Evolutionary conservation across 2,329 filamentous ascomycete genomes (phyloP).

Genomic region (Aspergillus sp.): DNA sequence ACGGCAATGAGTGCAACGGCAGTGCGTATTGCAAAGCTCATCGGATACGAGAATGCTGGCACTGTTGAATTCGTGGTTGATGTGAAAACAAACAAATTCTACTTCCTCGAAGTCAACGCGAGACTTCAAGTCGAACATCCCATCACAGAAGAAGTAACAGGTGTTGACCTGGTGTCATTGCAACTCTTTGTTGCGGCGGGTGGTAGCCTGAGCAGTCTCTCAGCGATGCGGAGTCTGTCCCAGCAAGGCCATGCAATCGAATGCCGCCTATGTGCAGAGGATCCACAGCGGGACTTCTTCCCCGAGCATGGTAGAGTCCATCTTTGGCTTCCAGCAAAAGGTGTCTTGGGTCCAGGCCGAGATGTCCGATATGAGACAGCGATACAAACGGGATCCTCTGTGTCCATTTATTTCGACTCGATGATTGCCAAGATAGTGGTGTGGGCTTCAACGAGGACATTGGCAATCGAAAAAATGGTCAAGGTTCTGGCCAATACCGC

Average conservation of each 20-base stretch:
- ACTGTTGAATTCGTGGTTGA: conserved; percentile 47
- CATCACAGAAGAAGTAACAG: conserved; percentile 37
- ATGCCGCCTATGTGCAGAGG: conserved; percentile 42
- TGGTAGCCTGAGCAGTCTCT: conserved; percentile 14
- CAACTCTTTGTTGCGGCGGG: conserved; percentile 13
- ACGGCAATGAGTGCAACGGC: conserved; percentile 35
- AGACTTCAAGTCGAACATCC: conserved; percentile 49
- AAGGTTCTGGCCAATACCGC: conserved; percentile 34
- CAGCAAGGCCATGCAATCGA: conserved; percentile 41
- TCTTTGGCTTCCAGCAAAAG: conserved; percentile 27
- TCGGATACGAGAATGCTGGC: conserved; percentile 40
- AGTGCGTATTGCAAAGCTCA: conserved; percentile 26
- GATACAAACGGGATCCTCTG: conserved; percentile 28
- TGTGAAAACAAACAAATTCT: conserved; percentile 32
- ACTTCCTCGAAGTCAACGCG: conserved; percentile 48
- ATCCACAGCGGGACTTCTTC: conserved; percentile 34
- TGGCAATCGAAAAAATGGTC: conserved; percentile 34
- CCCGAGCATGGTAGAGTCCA: conserved; percentile 32
- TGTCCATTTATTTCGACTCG: conserved; percentile 45
- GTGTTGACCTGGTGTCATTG: conserved; percentile 35
- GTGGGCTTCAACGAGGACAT: conserved; percentile 34
- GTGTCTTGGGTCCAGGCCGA: conserved; percentile 5
- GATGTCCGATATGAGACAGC: conserved; percentile 41
- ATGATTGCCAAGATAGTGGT: conserved; percentile 46
- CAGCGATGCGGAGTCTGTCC: conserved; percentile 8